Evolutionary conservation across 2,329 filamentous ascomycete genomes (phyloP), one percentile per base, ranked within the genome.

Genomic region (Exophiala lecanii-corni): DNA sequence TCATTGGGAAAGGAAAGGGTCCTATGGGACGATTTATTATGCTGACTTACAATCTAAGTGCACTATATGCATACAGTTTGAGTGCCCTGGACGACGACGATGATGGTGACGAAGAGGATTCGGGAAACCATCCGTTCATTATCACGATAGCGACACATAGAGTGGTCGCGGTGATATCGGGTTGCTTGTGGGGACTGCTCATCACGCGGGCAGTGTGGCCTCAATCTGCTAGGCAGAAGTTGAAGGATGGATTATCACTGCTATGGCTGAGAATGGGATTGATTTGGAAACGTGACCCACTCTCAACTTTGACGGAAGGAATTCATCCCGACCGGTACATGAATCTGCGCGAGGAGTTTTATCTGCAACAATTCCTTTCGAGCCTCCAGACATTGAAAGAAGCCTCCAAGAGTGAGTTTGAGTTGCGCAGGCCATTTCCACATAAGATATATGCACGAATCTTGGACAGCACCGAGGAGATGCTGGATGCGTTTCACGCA

Each of bases 41-140:
- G 59, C 76, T 98, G 34, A 94, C 91, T 1, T 98, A 97, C 72
- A 98, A 98, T 59, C 81, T 98, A 32, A 91, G 87, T 13, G 88
- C 88, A 5, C 75, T 98, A 2, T 98, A 98, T 62, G 88, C 89
- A 7, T 98, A 97, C 66, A 92, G 86, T 41, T 74, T 97, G 7
- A 84, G 85, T 0, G 82, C 88, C 50, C 77, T 78, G 49, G 88
- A 94, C 36, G 79, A 84, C 3, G 39, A 46, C 13, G 82, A 89
- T 36, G 83, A 87, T 41, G 81, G 94, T 45, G 88, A 94, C 34
- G 73, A 81, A 45, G 89, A 95, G 53, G 89, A 97, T 64, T 89
- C 89, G 19, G 89, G 89, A 4, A 73, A 81, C 3, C 77, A 84
- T 47, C 92, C 92, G 0, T 76, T 89, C 28, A 96, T 98, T 49